Percentiles rank a stretch among this genome's conserved stretches.
Conservation (phyloP, 1,139 yeast genomes). For the Magnusiomyces fungicola region DNA sequence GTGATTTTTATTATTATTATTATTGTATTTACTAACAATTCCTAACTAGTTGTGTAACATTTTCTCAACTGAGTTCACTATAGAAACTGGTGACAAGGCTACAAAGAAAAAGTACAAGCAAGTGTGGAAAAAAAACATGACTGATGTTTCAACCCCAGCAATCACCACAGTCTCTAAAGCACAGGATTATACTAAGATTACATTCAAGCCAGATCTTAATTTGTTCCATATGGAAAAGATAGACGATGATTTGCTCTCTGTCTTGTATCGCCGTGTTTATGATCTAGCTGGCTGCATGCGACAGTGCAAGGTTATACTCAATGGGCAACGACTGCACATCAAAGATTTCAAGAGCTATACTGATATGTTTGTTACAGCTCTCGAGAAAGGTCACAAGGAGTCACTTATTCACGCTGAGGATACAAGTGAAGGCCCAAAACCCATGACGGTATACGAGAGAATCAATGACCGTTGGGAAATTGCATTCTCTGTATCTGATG, state of each 20-base stretch:
- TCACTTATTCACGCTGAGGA: conserved; percentile 21
- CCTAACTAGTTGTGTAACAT: conserved; percentile 61
- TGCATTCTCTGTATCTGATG: conserved; percentile 92
- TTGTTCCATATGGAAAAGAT: conserved; percentile 78
- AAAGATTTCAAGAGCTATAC: conserved; percentile 79
- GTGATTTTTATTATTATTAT: conserved; percentile 15
- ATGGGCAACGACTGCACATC: conserved; percentile 64
- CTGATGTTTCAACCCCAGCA: conserved; percentile 64
- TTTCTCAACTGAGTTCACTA: conserved; percentile 76
- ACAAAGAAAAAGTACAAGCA: conserved; percentile 63
- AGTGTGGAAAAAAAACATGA: conserved; percentile 85
- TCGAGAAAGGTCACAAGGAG: conserved; percentile 39
- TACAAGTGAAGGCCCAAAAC: conserved; percentile 36
- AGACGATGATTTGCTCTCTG: conserved; percentile 77
- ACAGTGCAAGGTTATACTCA: conserved; percentile 70
- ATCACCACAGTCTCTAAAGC: conserved; percentile 55
- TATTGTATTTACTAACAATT: conserved; percentile 3
- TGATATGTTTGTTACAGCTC: conserved; percentile 79
- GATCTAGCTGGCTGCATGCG: conserved; percentile 95
- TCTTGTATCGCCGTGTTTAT: conserved; percentile 86
- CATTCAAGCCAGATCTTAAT: conserved; percentile 80
- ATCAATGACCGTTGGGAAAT: conserved; percentile 86
- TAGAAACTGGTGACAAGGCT: conserved; percentile 82
- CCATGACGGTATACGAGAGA: conserved; percentile 72
- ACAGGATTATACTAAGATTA: conserved; percentile 75